These are phyloP conservation scores for Calonectria naviculata DNA, from an alignment of 2,329 filamentous ascomycete species.

Conservation along the genomic window DNA sequence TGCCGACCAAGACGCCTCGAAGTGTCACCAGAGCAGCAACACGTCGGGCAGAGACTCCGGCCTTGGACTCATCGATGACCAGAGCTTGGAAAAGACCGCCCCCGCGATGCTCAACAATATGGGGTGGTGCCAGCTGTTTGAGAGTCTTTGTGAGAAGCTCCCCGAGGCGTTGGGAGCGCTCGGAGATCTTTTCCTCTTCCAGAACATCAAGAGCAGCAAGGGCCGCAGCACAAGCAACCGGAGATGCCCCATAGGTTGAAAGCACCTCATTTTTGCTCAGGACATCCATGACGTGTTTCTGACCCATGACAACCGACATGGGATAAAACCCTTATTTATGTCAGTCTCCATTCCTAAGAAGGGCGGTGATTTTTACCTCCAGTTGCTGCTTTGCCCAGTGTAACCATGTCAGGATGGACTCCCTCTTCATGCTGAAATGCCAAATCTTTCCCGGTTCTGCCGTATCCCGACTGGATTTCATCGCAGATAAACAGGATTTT, in stretches of 20 bases:
- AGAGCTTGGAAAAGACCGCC: constrained; percentile 23
- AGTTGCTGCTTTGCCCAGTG: background rate
- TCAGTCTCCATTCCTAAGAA: background rate
- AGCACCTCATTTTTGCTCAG: constrained; percentile 10
- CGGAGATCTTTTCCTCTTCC: constrained; percentile 8
- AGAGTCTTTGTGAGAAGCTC: constrained; percentile 8
- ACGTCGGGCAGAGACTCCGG: constrained; percentile 5
- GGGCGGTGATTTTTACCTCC: background rate
- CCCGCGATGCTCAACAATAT: constrained; percentile 9
- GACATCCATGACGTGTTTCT: constrained; percentile 22
- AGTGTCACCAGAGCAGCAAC: background rate
- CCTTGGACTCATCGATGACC: constrained; percentile 10
- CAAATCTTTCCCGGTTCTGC: constrained; percentile 86
- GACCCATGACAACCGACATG: constrained; percentile 14
- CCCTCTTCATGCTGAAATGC: constrained; percentile 54
- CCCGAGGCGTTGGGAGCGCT: constrained; percentile 13
- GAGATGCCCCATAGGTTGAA: constrained; percentile 8
- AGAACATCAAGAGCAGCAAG: constrained; percentile 20
- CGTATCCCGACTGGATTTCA: constrained; percentile 95
- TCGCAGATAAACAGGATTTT: constrained; percentile 92
- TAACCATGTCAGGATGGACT: background rate
- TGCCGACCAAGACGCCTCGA: constrained; percentile 14
- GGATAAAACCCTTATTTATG: constrained; percentile 3
- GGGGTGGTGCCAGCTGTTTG: background rate
- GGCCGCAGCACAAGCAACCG: constrained; percentile 18